Percentiles rank a stretch among this genome's conserved stretches.
These are phyloP conservation scores for Coniochaeta ligniaria DNA, from an alignment of 2,329 filamentous ascomycete genomes.

Conservation along the genomic window DNA sequence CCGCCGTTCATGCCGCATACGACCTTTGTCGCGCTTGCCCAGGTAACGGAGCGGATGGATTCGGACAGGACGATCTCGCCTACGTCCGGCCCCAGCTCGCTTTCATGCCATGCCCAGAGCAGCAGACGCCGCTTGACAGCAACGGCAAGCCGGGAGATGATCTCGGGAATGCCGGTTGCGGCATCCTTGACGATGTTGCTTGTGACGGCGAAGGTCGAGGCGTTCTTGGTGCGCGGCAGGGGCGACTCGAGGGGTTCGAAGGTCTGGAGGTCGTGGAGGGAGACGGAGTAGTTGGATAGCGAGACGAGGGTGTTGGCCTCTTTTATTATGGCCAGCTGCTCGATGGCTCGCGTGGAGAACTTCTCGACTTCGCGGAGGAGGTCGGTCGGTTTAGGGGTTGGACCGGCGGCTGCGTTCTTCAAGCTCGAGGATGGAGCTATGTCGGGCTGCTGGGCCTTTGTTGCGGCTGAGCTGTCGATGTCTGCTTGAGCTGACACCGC, in stretches of 20 bases:
- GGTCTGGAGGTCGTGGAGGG: slow-evolving; percentile 79
- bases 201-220: slow-evolving; percentile 83
- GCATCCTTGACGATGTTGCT: slow-evolving; percentile 92
- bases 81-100: slow-evolving; percentile 70
- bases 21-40: slow-evolving; percentile 80
- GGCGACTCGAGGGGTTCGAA: slow-evolving; percentile 73
- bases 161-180: slow-evolving; percentile 80
- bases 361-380: slow-evolving; percentile 87
- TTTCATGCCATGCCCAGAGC: slow-evolving; percentile 94
- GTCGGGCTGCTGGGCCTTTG: neutral
- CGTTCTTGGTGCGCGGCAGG: slow-evolving; percentile 77
- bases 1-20: slow-evolving; percentile 87
- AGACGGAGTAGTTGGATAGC: slow-evolving; percentile 82
- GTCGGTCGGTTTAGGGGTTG: slow-evolving; percentile 58
- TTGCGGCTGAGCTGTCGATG: slow-evolving; percentile 5
- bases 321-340: slow-evolving; percentile 92
- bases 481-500: slow-evolving; percentile 13
- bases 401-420: slow-evolving; percentile 11
- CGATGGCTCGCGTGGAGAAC: slow-evolving; percentile 83
- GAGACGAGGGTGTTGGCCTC: slow-evolving; percentile 89
- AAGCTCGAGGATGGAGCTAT: slow-evolving; percentile 5
- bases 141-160: slow-evolving; percentile 86
- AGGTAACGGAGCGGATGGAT: slow-evolving; percentile 80
- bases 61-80: slow-evolving; percentile 74
- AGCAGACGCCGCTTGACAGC: slow-evolving; percentile 86